These are phyloP conservation scores for Aureobasidium subglaciale DNA, from an alignment of 2,329 filamentous ascomycete species.

Conservation along the genomic window DNA sequence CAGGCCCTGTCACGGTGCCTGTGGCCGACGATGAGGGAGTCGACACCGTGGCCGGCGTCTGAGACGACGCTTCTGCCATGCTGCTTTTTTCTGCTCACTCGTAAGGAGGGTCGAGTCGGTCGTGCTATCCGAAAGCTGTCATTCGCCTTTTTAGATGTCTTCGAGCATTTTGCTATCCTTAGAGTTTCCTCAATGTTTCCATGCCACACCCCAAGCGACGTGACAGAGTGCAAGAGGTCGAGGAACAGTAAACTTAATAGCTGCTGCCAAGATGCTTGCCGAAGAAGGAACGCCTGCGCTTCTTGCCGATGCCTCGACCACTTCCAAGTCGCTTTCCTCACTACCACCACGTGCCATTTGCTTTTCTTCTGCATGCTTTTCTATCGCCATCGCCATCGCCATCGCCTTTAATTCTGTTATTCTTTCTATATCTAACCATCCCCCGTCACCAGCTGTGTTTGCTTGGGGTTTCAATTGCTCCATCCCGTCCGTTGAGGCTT, in stretches of 20 bases:
- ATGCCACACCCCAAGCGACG: slow-evolving; percentile 9
- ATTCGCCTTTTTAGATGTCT: slow-evolving; percentile 7
- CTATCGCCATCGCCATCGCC: background rate
- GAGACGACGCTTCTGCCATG: slow-evolving; percentile 11
- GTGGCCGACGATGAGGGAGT: slow-evolving; percentile 12
- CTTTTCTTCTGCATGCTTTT: background rate
- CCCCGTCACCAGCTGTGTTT: too few species aligned
- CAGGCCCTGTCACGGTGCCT: slow-evolving; percentile 10
- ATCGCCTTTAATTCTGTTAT: too few species aligned
- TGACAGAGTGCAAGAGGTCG: slow-evolving; percentile 6
- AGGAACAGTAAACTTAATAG: slow-evolving; percentile 8
- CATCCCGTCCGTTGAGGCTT: background rate
- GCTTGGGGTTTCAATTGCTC: too few species aligned
- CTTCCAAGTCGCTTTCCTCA: background rate
- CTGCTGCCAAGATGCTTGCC: slow-evolving; percentile 4
- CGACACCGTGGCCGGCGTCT: slow-evolving; percentile 9
- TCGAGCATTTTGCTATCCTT: slow-evolving; percentile 5
- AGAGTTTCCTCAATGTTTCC: slow-evolving; percentile 1
- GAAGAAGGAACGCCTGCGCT: background rate
- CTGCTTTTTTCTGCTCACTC: slow-evolving; percentile 7
- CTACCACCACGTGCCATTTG: slow-evolving; percentile 2
- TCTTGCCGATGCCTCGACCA: slow-evolving; percentile 3
- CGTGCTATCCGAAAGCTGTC: background rate
- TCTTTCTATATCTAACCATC: too few species aligned
- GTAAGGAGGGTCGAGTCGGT: background rate